Conservation (phyloP, 1,139 yeast genomes). For the Chernovozyma aurita region DNA sequence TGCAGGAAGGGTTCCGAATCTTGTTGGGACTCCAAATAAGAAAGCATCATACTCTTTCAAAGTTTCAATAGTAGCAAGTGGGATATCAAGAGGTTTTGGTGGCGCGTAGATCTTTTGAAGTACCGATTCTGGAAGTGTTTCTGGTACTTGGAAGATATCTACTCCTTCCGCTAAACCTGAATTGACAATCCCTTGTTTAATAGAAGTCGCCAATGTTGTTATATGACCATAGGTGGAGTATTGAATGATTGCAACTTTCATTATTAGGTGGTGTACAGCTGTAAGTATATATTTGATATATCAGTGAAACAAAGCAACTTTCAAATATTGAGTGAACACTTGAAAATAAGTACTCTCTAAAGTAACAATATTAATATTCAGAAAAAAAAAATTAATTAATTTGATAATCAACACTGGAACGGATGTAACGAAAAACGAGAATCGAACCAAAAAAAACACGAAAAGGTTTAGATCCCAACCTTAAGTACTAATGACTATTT, state of each 20-base stretch:
- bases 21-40: constrained; percentile 48
- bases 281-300: too few species aligned
- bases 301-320: too few species aligned
- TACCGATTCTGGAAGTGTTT: constrained; percentile 43
- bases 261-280: constrained; percentile 7
- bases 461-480: too few species aligned
- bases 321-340: too few species aligned
- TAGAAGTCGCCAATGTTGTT: constrained; percentile 41
- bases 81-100: constrained; percentile 30
- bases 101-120: constrained; percentile 41
- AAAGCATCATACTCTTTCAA: constrained; percentile 42
- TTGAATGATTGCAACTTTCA: constrained; percentile 47
- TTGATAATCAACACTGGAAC: too few species aligned
- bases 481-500: too few species aligned
- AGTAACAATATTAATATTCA: too few species aligned
- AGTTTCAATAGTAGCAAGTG: constrained; percentile 37
- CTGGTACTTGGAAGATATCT: constrained; percentile 46
- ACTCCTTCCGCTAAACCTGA: constrained; percentile 29
- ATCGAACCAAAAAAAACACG: too few species aligned
- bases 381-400: too few species aligned
- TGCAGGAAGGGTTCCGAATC: constrained; percentile 45
- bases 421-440: too few species aligned
- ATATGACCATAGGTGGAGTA: constrained; percentile 67
- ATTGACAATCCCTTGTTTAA: constrained; percentile 39
- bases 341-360: too few species aligned